Percentiles rank a stretch among this genome's conserved stretches.
Conservation (phyloP, 129 eudicot species). For the Flaveria ramosissima region DNA sequence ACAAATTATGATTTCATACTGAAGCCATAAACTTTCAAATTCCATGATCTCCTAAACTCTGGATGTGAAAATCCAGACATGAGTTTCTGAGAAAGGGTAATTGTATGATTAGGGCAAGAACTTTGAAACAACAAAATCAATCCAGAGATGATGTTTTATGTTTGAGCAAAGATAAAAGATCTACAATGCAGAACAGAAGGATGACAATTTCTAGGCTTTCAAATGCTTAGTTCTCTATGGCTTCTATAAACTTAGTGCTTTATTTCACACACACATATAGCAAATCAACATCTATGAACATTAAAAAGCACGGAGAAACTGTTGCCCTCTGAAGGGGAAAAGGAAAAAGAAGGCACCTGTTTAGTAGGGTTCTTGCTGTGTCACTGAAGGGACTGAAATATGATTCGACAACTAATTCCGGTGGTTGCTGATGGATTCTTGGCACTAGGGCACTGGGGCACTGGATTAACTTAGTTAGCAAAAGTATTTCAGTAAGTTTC, state of each 20-base stretch:
- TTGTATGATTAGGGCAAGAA: not conserved
- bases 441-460: too few species aligned
- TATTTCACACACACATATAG: not conserved
- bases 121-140: not conserved
- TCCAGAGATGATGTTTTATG: not conserved
- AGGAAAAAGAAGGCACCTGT: not conserved
- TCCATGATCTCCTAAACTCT: too few species aligned
- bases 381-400: not conserved
- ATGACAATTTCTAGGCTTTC: slow-evolving; percentile 10
- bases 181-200: not conserved
- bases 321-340: not conserved
- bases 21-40: too few species aligned
- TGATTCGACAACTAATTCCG: not conserved
- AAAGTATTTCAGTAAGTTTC: not conserved
- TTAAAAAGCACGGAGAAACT: not conserved
- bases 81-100: too few species aligned
- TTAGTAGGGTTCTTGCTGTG: not conserved
- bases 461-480: not conserved
- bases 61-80: too few species aligned
- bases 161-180: not conserved
- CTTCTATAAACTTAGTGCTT: slow-evolving; percentile 23
- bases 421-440: not conserved
- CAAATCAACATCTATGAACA: slow-evolving; percentile 4
- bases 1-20: too few species aligned
- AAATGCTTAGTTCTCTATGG: not conserved